phyloP scores from a whole-genome alignment of 1,284 basidiomycete species.

The Ceratobasidium sp. region DNA sequence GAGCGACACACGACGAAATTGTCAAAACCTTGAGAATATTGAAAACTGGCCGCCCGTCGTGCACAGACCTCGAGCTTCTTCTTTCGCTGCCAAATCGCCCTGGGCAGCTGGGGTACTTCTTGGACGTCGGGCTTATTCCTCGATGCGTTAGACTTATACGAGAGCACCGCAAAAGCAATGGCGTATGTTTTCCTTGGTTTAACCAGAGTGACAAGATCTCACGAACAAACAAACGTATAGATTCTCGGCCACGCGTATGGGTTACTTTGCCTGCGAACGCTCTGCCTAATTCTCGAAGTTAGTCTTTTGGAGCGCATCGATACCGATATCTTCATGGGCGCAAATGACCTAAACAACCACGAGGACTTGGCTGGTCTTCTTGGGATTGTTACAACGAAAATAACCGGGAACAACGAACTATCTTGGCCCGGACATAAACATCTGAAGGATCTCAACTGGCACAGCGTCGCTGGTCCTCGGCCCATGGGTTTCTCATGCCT shows the following conservation, averaged over 20 bases:
- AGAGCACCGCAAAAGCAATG: neutral
- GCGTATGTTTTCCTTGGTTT: neutral
- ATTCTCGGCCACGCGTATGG: neutral
- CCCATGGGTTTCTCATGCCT: neutral
- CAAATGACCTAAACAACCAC: neutral
- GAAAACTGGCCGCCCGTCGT: neutral
- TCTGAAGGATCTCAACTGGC: neutral
- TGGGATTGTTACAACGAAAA: neutral
- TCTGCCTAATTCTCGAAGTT: neutral
- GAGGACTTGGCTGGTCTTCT: neutral
- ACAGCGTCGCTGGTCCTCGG: neutral
- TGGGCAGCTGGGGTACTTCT: neutral
- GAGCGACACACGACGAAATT: neutral
- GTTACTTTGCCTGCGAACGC: neutral
- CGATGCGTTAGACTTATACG: neutral
- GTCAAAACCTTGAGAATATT: neutral
- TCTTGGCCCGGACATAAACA: neutral
- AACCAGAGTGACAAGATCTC: neutral
- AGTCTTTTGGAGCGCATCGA: neutral
- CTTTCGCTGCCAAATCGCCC: neutral
- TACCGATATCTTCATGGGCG: neutral
- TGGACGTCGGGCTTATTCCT: neutral
- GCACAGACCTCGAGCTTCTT: neutral
- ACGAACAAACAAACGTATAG: neutral
- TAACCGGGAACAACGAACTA: neutral